These are phyloP conservation scores for Cucurbita moschata DNA, from an alignment of 306 rosid genomes.

Conservation along the genomic window DNA sequence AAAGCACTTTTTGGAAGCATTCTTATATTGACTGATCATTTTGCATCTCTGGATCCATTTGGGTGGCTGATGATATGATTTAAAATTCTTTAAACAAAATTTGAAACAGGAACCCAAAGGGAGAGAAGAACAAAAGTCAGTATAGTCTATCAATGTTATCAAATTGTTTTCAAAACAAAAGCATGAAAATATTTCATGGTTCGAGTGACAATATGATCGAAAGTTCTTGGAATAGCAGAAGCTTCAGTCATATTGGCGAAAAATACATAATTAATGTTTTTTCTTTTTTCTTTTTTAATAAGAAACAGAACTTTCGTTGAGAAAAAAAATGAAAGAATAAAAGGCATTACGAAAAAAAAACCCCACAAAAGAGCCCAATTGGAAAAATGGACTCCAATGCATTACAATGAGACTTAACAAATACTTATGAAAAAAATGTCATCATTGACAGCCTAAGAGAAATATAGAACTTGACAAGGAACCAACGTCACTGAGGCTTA, in stretches of 20 bases:
- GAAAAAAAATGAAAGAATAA: too few species aligned
- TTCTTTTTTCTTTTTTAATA: too few species aligned
- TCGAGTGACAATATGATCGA: not conserved
- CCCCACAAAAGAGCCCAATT: too few species aligned
- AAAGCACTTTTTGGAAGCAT: slow-evolving; percentile 18
- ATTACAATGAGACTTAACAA: too few species aligned
- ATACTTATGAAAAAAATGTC: too few species aligned
- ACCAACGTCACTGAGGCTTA: too few species aligned
- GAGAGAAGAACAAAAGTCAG: not conserved
- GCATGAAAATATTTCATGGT: not conserved
- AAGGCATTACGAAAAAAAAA: too few species aligned
- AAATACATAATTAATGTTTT: not conserved
- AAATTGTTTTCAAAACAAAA: not conserved
- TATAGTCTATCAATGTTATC: not conserved
- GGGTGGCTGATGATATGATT: not conserved
- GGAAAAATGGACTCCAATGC: too few species aligned
- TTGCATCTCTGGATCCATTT: slow-evolving; percentile 12
- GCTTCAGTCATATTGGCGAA: not conserved
- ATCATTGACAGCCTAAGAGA: too few species aligned
- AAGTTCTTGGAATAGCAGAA: not conserved
- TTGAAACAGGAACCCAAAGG: not conserved
- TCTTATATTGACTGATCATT: slow-evolving; percentile 17
- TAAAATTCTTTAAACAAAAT: not conserved
- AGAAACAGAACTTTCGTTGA: too few species aligned
- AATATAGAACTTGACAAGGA: too few species aligned